Conservation (phyloP, 768 basidiomycete species). For the Boletus speciosus region DNA sequence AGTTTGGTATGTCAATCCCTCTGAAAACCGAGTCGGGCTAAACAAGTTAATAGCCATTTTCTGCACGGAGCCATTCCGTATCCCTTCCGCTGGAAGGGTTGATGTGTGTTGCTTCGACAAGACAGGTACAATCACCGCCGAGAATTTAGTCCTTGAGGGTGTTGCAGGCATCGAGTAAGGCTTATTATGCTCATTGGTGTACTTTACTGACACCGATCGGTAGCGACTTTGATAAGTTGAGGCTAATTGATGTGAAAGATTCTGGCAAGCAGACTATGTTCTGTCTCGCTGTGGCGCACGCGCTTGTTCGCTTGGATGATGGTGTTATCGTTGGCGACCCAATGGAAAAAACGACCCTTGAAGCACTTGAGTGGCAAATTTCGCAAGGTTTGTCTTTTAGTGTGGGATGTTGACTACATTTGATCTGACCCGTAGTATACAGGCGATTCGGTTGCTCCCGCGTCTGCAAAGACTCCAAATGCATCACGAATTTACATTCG, state of each 20-base stretch:
- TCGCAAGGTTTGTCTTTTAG: constrained; percentile 47
- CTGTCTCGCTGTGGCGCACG: constrained; percentile 92
- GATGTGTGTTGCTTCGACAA: constrained; percentile 99
- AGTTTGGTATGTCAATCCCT: constrained; percentile 61
- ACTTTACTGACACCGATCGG: constrained; percentile 1
- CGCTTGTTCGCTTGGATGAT: constrained; percentile 90
- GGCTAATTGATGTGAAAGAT: constrained; percentile 76
- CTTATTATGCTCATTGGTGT: not conserved
- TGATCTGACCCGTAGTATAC: not conserved
- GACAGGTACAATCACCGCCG: constrained; percentile 97
- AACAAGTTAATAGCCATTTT: constrained; percentile 71
- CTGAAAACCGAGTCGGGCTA: not conserved
- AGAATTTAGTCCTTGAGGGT: constrained; percentile 92
- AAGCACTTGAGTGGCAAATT: constrained; percentile 86
- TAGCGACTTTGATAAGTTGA: constrained; percentile 58
- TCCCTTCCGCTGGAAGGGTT: constrained; percentile 91
- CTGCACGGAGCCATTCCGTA: constrained; percentile 98
- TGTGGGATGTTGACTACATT: not conserved
- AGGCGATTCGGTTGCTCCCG: constrained; percentile 70
- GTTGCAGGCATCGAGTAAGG: constrained; percentile 87
- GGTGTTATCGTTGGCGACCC: constrained; percentile 95
- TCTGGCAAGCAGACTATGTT: constrained; percentile 74
- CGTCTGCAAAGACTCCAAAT: constrained; percentile 47
- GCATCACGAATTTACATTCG: constrained; percentile 67
- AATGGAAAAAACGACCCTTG: constrained; percentile 97